Evolutionary conservation across 2,329 filamentous ascomycete genomes (phyloP).

Genomic region (Thelonectria discophora): DNA sequence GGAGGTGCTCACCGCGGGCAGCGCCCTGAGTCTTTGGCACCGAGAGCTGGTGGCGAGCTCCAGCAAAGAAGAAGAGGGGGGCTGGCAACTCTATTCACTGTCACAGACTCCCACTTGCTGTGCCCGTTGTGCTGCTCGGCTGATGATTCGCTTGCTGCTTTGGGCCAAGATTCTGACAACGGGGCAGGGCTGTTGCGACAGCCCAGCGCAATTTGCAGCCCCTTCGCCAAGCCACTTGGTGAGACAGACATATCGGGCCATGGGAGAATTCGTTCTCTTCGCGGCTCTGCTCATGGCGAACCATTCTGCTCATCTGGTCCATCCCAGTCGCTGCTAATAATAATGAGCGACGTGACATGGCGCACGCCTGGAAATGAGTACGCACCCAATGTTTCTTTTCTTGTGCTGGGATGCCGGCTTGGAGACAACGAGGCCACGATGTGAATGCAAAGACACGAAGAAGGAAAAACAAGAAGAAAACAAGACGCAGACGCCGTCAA

Average conservation of each 20-base stretch:
- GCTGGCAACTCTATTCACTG: no score
- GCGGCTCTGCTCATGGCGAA: slow-evolving; percentile 9
- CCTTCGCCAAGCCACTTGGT: slow-evolving; percentile 32
- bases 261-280: slow-evolving; percentile 15
- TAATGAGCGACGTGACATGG: neutral
- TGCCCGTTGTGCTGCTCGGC: slow-evolving; percentile 4
- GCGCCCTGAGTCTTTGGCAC: slow-evolving; percentile 35
- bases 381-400: neutral
- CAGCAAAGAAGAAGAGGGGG: no score
- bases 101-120: neutral
- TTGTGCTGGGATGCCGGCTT: neutral
- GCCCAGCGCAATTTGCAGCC: slow-evolving; percentile 35
- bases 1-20: slow-evolving; percentile 31
- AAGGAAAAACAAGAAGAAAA: neutral
- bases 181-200: slow-evolving; percentile 21
- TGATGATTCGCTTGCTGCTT: slow-evolving; percentile 22
- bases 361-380: neutral
- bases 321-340: neutral
- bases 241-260: slow-evolving; percentile 33
- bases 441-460: slow-evolving; percentile 1
- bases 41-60: slow-evolving; percentile 20
- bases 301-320: neutral
- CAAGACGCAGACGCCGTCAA: slow-evolving; percentile 8
- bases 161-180: slow-evolving; percentile 18
- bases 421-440: slow-evolving; percentile 10